Evolutionary conservation across 2,329 filamentous ascomycete species (phyloP), one percentile per base, ranked within the genome.

Genomic region (Colletotrichum tamarilloi): DNA sequence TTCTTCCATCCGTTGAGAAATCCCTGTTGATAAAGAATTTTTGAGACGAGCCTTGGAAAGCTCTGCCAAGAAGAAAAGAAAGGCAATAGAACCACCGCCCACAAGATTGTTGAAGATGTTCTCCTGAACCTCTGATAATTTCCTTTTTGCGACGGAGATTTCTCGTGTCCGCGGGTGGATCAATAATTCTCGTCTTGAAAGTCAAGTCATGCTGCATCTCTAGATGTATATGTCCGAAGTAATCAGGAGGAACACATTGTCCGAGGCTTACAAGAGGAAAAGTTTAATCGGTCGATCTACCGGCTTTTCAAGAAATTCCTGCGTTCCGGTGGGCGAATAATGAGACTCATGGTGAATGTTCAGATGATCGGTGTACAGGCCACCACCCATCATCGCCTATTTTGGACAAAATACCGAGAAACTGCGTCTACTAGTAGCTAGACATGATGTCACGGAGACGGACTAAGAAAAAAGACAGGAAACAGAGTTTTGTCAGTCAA

Each of bases 391-490:
- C 26, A 35, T 19, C 9, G n/a, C 68, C 68, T 3, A 22, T 60
- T 72, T 9, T 14, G 49, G 68, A 60, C 26, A 67, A 60, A 26
- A 32, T 67, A 59, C 46, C 68, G 68, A 71, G 11, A 24, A 38
- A 52, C 24, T 16, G 24, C 63, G 26, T 24, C 9, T 46, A 26
- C 19, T 11, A 32, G 11, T 1, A 28, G n/a, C 14, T 11, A 32
- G 19, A n/a, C 30, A 35, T 62, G 63, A 67, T 67, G 68, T 67
- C 63, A 67, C 26, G 24, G 26, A 28, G 22, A 38, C 49, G 7
- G 35, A 56, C 46, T 9, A 9, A 32, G 46, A 11, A 67, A 56
- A 55, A 16, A 38, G 19, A 26, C 16, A 9, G 49, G n/a, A 24
- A 16, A 22, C 12, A 22, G 24, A 67, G 57, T 26, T 62, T 38